Percentiles rank a stretch among this genome's conserved stretches.
phyloP scores from a whole-genome alignment of 192 early-diverging fungal genomes.

The Gamsiella multidivaricata region DNA sequence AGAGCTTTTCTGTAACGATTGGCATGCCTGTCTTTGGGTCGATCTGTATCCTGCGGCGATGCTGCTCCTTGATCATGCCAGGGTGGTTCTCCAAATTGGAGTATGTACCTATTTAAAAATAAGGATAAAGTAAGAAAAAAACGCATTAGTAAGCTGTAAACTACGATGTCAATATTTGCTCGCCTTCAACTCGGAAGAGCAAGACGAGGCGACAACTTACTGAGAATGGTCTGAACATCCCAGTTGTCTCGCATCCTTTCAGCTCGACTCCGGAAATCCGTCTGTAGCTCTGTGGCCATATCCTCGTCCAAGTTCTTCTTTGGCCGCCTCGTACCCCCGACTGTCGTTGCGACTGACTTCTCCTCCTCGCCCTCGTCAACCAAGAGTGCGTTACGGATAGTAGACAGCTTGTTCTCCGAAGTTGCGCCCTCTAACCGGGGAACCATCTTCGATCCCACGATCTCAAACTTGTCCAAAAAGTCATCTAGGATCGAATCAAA shows the following conservation, averaged over 20 bases:
- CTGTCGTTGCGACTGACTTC: constrained; percentile 32
- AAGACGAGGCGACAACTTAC: too few species aligned
- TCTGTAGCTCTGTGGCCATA: constrained; percentile 63
- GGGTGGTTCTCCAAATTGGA: constrained; percentile 97
- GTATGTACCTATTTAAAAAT: constrained; percentile 68
- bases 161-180: background rate
- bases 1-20: constrained; percentile 63
- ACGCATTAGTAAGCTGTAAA: background rate
- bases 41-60: constrained; percentile 69
- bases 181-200: background rate
- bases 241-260: constrained; percentile 70
- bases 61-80: constrained; percentile 76
- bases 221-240: constrained; percentile 93
- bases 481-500: constrained; percentile 80
- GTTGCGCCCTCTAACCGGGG: constrained; percentile 73
- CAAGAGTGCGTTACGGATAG: constrained; percentile 66
- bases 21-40: constrained; percentile 81
- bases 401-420: constrained; percentile 67
- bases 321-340: constrained; percentile 51
- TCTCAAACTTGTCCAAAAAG: constrained; percentile 82
- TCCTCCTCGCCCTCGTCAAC: constrained; percentile 56
- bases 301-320: constrained; percentile 64
- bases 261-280: constrained; percentile 54
- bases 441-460: constrained; percentile 76
- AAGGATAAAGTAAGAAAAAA: background rate